A percentile compares a stretch with the other conserved stretches of the same genome.
phyloP scores from a whole-genome alignment of 176 grass and related monocot species.

The Lolium rigidum region DNA sequence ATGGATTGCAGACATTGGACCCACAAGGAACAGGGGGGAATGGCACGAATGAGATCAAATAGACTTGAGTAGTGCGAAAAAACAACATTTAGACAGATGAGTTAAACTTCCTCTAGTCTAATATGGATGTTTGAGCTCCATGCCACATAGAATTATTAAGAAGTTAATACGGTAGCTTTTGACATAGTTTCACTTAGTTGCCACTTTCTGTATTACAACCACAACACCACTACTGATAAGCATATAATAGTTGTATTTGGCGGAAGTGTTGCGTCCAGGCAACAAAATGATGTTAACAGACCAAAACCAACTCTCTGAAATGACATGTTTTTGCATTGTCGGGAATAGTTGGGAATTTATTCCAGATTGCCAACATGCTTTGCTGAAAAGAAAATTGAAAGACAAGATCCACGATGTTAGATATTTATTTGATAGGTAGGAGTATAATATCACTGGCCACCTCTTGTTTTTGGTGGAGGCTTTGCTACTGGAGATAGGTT shows the following conservation, averaged over 20 bases:
- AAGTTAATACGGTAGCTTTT: constrained; percentile 13
- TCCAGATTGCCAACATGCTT: not conserved
- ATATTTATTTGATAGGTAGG: not conserved
- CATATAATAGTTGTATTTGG: not conserved
- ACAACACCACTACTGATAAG: not conserved
- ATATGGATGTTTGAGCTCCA: constrained; percentile 4
- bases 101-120: not conserved
- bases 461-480: constrained; percentile 15
- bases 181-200: not conserved
- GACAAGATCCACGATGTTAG: not conserved
- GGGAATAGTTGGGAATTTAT: not conserved
- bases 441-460: not conserved
- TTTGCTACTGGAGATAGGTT: not conserved
- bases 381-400: not conserved
- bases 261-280: not conserved
- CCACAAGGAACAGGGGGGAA: not conserved
- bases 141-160: not conserved
- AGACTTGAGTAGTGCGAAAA: not conserved
- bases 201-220: not conserved
- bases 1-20: not conserved
- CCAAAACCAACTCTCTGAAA: not conserved
- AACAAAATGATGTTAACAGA: not conserved
- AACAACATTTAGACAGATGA: not conserved
- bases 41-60: not conserved
- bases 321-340: not conserved